phyloP scores from a whole-genome alignment of 371 early-diverging fungal species.

The Racocetra persica region DNA sequence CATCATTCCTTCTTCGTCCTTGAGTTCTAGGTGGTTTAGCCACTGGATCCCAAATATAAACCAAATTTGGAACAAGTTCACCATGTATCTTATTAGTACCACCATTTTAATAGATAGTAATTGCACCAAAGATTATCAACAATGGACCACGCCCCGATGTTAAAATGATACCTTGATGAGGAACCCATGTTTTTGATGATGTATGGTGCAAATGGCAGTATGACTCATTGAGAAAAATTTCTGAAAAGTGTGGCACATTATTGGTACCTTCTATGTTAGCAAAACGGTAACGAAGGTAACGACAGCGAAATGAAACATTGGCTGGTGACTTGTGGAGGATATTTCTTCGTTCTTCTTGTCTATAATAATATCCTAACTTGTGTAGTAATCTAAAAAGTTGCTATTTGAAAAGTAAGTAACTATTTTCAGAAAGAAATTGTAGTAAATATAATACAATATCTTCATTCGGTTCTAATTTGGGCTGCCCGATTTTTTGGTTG shows the following conservation, averaged over 20 bases:
- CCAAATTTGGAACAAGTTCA: constrained; percentile 23
- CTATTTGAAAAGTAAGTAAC: not conserved
- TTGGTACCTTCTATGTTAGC: constrained; percentile 19
- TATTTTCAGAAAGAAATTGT: constrained; percentile 28
- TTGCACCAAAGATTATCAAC: constrained; percentile 1
- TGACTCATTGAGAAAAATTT: constrained; percentile 27
- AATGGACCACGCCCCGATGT: not conserved
- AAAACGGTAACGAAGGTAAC: not conserved
- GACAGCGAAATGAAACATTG: constrained; percentile 4
- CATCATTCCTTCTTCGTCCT: not conserved
- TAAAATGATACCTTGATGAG: constrained; percentile 17
- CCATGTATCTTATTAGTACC: not conserved
- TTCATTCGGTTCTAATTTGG: constrained; percentile 1
- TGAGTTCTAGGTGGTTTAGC: not conserved
- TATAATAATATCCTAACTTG: constrained; percentile 2
- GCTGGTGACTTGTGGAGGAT: constrained; percentile 17
- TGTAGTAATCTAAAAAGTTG: constrained; percentile 4
- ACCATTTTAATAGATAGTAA: not conserved
- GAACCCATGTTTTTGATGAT: constrained; percentile 7
- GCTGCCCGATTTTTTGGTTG: not conserved
- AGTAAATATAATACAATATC: not conserved
- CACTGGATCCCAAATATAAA: constrained; percentile 5
- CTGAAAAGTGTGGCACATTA: constrained; percentile 2
- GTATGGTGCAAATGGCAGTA: constrained; percentile 28
- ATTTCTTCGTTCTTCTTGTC: constrained; percentile 11